Conservation (phyloP, 2,329 filamentous ascomycete species). For the Pseudopithomyces maydicus region DNA sequence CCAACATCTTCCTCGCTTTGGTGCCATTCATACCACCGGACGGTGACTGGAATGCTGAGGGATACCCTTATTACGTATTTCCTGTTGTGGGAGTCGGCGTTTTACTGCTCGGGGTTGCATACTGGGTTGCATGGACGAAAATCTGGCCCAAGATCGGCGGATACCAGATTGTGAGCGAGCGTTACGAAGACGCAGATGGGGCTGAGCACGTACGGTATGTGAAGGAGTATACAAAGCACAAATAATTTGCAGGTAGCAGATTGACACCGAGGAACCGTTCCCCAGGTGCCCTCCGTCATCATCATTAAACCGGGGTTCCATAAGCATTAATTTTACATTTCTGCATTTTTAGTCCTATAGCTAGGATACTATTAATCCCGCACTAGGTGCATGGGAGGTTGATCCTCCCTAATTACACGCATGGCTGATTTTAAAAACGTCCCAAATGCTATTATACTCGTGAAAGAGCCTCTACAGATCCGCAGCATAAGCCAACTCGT, state of each 20-base stretch:
- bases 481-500: slow-evolving; percentile 75
- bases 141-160: slow-evolving; percentile 32
- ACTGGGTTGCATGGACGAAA: slow-evolving; percentile 36
- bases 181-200: slow-evolving; percentile 34
- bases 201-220: slow-evolving; percentile 40
- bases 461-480: not conserved
- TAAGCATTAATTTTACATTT: too few relatives aligned
- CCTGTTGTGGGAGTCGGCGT: slow-evolving; percentile 51
- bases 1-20: slow-evolving; percentile 49
- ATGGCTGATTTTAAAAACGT: too few relatives aligned
- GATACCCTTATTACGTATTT: slow-evolving; percentile 52
- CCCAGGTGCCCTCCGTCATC: too few relatives aligned
- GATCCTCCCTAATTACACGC: too few relatives aligned
- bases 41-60: slow-evolving; percentile 48
- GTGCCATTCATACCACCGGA: slow-evolving; percentile 50
- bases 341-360: too few relatives aligned
- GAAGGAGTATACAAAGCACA: slow-evolving; percentile 36
- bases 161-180: slow-evolving; percentile 37
- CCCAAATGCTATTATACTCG: not conserved
- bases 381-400: too few relatives aligned
- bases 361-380: too few relatives aligned
- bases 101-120: slow-evolving; percentile 43
- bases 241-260: not conserved
- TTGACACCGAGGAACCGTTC: not conserved
- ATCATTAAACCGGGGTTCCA: too few relatives aligned